These are phyloP conservation scores for Powellomyces hirtus DNA, from an alignment of 192 early-diverging fungal genomes.

Conservation along the genomic window DNA sequence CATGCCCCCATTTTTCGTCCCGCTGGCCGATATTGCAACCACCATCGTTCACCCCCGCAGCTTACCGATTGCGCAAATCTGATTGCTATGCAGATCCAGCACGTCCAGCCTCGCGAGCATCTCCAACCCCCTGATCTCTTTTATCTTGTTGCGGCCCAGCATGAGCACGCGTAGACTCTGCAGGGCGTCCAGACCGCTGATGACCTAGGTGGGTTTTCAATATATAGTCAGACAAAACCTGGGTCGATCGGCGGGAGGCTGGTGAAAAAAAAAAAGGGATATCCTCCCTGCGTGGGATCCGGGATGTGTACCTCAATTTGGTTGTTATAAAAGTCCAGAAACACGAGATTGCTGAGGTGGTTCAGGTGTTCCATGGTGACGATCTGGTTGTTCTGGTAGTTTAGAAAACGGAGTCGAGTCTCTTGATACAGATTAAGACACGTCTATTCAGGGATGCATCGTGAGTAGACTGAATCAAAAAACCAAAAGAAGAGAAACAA, in stretches of 20 bases:
- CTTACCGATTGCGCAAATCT: slow-evolving; percentile 46
- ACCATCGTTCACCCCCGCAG: no score
- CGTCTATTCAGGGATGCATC: background rate
- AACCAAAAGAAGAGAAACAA: background rate
- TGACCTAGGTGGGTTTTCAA: slow-evolving; percentile 6
- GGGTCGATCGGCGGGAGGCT: no score
- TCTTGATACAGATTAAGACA: slow-evolving; percentile 35
- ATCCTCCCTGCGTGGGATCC: no score
- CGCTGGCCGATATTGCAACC: no score
- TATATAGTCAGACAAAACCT: no score
- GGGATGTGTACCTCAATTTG: slow-evolving; percentile 37
- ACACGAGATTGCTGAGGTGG: slow-evolving; percentile 44
- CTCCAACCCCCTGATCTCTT: slow-evolving; percentile 37
- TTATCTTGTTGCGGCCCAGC: slow-evolving; percentile 50
- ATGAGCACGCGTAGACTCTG: slow-evolving; percentile 50
- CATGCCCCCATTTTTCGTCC: no score
- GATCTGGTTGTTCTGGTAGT: slow-evolving; percentile 54
- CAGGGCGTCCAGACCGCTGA: slow-evolving; percentile 36
- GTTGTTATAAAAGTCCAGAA: slow-evolving; percentile 59
- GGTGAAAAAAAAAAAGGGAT: no score
- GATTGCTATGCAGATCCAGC: slow-evolving; percentile 52
- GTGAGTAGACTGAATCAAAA: no score
- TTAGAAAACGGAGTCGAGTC: slow-evolving; percentile 42
- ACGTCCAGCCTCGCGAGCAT: slow-evolving; percentile 43
- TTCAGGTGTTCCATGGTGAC: slow-evolving; percentile 41